Evolutionary conservation across 345 rosid genomes (phyloP), one percentile per base, ranked within the genome.

Genomic region (Acer negundo): DNA sequence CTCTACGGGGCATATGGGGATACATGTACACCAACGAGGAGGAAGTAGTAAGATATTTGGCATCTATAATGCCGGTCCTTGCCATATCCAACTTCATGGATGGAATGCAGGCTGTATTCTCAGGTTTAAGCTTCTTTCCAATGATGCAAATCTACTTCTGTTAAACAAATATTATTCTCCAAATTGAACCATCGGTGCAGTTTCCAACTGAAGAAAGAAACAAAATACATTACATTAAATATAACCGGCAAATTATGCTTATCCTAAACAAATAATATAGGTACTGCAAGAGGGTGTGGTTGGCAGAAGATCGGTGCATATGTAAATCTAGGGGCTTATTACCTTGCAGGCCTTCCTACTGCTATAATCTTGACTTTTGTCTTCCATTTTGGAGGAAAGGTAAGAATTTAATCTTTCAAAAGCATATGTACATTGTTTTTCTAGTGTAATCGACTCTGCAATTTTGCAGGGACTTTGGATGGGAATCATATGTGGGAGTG

Each of bases 201-300:
- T 1, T 23, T 47, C 59, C n/a, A n/a, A n/a, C n/a, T 66, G 46
- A 17, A 8, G 49, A 35, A 16, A 46, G 49, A 10, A 66, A 31
- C 38, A 38, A 66, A 17, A 10, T 22, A 7, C 1, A 20, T 59
- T 20, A 2, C 13, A 2, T 10, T 11, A 46, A 10, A 10, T 24
- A 17, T 24, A 28, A 10, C 26, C 1, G 15, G 66, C 28, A 63
- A 5, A 40, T 63, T 6, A 63, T 24, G 31, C 67, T 63, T 23
- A 63, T 6, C 35, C 12, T 15, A 63, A 62, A 2, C 67, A 12
- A 9, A 62, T 23, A 1, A 22, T 24, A 24, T 10, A 82, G 87
- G 85, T 20, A 67, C 62, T 65, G 88, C 82, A 0, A 79, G 86
- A 83, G 86, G 88, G 16, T 85, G 88, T 74, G 88, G 86, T 0